Base-by-base conservation (phyloP, 768 basidiomycete species). In the Auricularia sp. region DNA sequence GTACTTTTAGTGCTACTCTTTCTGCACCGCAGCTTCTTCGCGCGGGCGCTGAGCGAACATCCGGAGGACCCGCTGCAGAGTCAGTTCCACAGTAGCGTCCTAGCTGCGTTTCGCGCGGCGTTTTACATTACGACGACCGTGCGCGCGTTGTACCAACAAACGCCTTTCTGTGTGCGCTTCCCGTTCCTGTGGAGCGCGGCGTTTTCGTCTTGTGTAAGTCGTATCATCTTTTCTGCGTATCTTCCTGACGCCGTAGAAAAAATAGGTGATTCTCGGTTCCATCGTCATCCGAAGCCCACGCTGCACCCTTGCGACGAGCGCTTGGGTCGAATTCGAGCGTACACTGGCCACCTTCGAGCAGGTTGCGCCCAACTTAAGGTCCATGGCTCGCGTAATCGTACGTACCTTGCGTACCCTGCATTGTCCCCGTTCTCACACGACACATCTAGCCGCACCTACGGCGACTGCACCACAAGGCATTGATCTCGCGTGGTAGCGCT, bases 1-100 rank as follows among this genome's bases (percentile, higher is more conserved):
- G 2, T 29, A 29, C 29, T 29, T 42, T 8, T 65, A 89, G 88
- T 85, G n/a, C 76, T 89, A 35, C 75, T 89, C 10, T 88, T 88
- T 70, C 81, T 89, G 61, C 88, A 89, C 71, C 85, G 88, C 14
- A 85, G 86, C 68, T 90, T 87, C 77, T 89, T 90, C 69, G 85
- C 88, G 3, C 85, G 88, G 70, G 89, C 88, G 3, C 79, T 90
- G 42, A 78, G 80, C 29, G 87, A 82, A 62, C 81, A 82, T 64
- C 83, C 89, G 3, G 73, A 75, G 4, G 84, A 90, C 72, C 89
- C 89, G 24, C 82, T 90, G 73, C 83, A 82, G 72, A 86, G 84
- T 67, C 82, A 78, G 64, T 88, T 84, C 68, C 85, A 84, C 4
- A 82, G 84, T 3, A 86, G 86, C 3, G 87, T 88, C 73, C 75